These are phyloP conservation scores for Picea sitchensis DNA, from an alignment of 75 land plant genomes.

Conservation along the genomic window DNA sequence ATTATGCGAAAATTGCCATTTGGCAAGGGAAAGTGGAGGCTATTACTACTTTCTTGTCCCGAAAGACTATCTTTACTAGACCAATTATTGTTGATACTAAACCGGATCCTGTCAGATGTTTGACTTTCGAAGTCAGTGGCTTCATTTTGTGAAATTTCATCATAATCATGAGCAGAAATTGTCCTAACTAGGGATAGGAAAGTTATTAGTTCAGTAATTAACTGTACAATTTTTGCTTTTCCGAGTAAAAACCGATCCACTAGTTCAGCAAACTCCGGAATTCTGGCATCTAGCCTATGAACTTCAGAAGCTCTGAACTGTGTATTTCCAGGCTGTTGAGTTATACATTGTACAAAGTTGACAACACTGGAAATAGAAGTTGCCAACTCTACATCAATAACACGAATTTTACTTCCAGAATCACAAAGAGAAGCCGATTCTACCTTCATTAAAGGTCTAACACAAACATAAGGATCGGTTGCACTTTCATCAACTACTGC, in stretches of 20 bases:
- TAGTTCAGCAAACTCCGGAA: constrained; percentile 13
- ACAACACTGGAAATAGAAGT: constrained; percentile 22
- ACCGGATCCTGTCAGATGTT: background rate
- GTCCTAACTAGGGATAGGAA: constrained; percentile 17
- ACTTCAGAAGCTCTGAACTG: background rate
- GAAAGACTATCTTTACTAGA: background rate
- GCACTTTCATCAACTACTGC: constrained; percentile 2
- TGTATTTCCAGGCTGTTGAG: constrained; percentile 2
- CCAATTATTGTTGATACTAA: background rate
- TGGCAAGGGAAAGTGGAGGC: background rate
- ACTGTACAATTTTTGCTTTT: constrained; percentile 17
- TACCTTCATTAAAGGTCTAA: constrained; percentile 1
- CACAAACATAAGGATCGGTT: background rate
- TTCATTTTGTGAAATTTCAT: constrained; percentile 1
- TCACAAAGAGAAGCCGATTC: constrained; percentile 15
- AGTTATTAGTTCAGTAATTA: constrained; percentile 22
- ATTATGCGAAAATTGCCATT: constrained; percentile 6
- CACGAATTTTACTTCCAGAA: constrained; percentile 15
- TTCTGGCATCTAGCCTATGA: constrained; percentile 3
- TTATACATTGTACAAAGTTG: background rate
- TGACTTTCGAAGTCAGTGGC: constrained; percentile 7
- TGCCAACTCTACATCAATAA: constrained; percentile 26
- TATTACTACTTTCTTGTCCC: constrained; percentile 9
- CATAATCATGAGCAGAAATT: background rate
- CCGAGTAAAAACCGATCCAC: constrained; percentile 25